Base-by-base conservation (phyloP, 2,329 filamentous ascomycete species). In the Pestalotiopsis sp. region DNA sequence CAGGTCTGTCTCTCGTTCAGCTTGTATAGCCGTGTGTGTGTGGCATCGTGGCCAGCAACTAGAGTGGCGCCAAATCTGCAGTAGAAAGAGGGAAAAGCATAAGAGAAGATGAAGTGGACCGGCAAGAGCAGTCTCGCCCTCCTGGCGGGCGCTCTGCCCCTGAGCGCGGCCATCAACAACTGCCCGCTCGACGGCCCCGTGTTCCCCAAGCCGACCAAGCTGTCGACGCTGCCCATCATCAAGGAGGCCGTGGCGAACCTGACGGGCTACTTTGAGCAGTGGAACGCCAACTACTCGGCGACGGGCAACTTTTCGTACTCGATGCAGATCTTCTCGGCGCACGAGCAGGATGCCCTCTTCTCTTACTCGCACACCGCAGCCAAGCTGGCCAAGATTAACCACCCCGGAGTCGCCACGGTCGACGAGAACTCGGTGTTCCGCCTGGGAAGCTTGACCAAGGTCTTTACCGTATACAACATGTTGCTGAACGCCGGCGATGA, bases 381-480 rank as follows among this genome's bases (percentile, higher is more conserved):
- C 10, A 71, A 70, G 7, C 70, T 78, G 14, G 71, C 65, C 38
- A 70, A 64, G 26, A 68, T 71, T 26, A 72, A 71, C 17, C 72
- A 75, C 3, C 72, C 74, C 9, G 79, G 80, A 0, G 76, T 79
- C 7, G 75, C 69, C 9, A 72, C 72, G 1, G 75, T 84, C 3
- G 76, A 80, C 39, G 75, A 76, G 7, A 73, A 84, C 67, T 82
- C 79, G 0, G 76, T 84, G 2, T 83, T 82, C 69, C 78, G 82
- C 10, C 74, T 83, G 17, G 81, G 78, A 0, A 83, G 81, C 61
- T 65, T 81, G 35, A 82, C 80, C 1, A 84, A 84, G 68, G 67
- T 82, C 20, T 80, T 79, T 70, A 82, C 81, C 0, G 76, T 81
- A 20, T 75, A 80, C 24, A 58, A 78, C 0, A 74, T 79, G 13